Percentiles rank a stretch among this genome's conserved stretches.
These are phyloP conservation scores for Ophiostoma piceae DNA, from an alignment of 2,329 filamentous ascomycete species.

Conservation along the genomic window DNA sequence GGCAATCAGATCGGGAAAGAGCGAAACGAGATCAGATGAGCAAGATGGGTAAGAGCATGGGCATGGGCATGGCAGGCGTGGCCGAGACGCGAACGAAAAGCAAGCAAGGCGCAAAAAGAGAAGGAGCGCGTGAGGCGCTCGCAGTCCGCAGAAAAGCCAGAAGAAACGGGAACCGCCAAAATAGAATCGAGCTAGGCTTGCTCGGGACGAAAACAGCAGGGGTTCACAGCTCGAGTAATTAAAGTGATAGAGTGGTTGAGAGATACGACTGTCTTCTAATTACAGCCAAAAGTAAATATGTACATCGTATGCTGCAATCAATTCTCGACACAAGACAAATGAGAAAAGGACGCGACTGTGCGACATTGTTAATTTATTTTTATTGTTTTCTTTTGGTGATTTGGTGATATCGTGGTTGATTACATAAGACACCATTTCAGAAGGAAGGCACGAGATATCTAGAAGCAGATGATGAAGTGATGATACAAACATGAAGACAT, in stretches of 20 bases:
- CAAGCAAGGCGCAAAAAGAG: neutral
- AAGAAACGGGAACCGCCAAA: neutral
- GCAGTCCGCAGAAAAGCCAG: neutral
- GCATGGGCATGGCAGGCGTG: neutral
- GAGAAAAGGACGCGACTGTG: slow-evolving; percentile 9
- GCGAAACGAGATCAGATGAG: neutral
- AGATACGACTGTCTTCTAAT: neutral
- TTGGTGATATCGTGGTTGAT: neutral
- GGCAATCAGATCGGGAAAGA: slow-evolving; percentile 1
- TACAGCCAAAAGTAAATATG: slow-evolving; percentile 1
- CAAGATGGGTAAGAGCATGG: too few species aligned
- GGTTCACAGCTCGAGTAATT: slow-evolving; percentile 2
- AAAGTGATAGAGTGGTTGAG: neutral
- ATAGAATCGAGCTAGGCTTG: slow-evolving; percentile 13
- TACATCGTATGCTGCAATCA: neutral
- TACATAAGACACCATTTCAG: neutral
- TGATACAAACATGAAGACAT: neutral
- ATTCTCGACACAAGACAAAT: neutral
- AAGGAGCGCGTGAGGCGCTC: slow-evolving; percentile 10
- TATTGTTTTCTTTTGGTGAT: neutral
- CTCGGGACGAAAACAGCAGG: neutral
- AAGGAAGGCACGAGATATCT: too few species aligned
- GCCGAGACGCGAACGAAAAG: neutral
- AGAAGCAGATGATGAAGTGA: neutral
- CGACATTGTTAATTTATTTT: neutral